Base-by-base conservation (phyloP, 139 green algal species). In the Closterium sp. region DNA sequence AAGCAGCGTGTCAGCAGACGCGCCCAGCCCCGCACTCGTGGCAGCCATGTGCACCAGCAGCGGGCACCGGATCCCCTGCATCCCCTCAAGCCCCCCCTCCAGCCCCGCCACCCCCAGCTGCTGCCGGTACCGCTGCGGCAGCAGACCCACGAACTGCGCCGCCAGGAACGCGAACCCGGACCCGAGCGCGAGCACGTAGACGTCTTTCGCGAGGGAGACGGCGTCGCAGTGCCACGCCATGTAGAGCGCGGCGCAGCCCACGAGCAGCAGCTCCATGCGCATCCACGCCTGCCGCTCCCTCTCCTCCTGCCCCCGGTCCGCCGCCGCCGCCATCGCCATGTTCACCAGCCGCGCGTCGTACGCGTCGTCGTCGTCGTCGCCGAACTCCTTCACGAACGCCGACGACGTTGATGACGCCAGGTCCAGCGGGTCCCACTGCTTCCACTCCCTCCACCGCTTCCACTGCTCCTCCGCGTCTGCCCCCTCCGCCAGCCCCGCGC, bases 171-270 rank as follows among this genome's bases (percentile, higher is more conserved):
- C 84, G 21, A 88, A 34, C 1, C 21, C 84, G 4, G 84, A 38
- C 30, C 30, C 84, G 30, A 88, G 84, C 31, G 21, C 31, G 32
- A 88, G 32, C 30, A 35, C 84, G 32, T 88, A 88, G 12, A 88
- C 84, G 84, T 88, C 84, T 33, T 88, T 88, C 30, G 84, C 84
- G 31, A 88, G 84, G 4, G 32, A 32, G 12, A 36, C 31, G 30
- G 32, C 84, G 31, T 88, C 84, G 84, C 30, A 43, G 84, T 28
- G 30, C 31, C 84, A 88, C 84, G 32, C 84, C 84, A 88, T 88
- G 31, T 43, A 35, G 12, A 35, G 30, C 21, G 84, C 32, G 8
- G 32, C 31, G 84, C 84, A 88, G 31, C 84, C 21, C 84, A 88
- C 30, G 10, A 36, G 31, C 84, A 36, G 31, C 84, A 88, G 84